phyloP scores from a whole-genome alignment of 2,329 filamentous ascomycete genomes.

The Colletotrichum magnum region DNA sequence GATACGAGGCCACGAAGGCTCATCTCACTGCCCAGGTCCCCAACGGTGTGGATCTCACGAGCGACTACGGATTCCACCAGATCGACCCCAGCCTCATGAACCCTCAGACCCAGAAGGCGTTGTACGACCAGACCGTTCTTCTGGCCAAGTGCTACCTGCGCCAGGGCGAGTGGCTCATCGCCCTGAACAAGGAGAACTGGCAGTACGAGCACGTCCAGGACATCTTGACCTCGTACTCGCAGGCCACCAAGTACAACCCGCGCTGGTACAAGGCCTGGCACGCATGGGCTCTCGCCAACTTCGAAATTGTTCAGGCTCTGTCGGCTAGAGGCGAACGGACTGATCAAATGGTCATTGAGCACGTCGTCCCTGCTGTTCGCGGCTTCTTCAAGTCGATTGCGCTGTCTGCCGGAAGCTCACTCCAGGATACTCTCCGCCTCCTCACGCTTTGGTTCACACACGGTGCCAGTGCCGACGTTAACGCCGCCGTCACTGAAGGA shows the following conservation, averaged over 20 bases:
- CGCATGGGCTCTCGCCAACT: conserved; percentile 97
- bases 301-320: conserved; percentile 93
- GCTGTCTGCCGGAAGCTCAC: conserved; percentile 88
- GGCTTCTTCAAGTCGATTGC: conserved; percentile 99
- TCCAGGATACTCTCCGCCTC: conserved; percentile 94
- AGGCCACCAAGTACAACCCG: conserved; percentile 93
- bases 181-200: conserved; percentile 90
- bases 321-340: conserved; percentile 68
- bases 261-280: conserved; percentile 99
- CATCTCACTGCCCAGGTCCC: conserved; percentile 64
- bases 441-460: conserved; percentile 97
- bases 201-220: conserved; percentile 87
- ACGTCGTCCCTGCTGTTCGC: conserved; percentile 93
- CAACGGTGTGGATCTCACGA: conserved; percentile 59
- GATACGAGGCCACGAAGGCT: conserved; percentile 66
- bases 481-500: conserved; percentile 88
- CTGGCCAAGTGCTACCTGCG: conserved; percentile 96
- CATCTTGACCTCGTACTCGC: conserved; percentile 89
- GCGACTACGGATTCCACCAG: conserved; percentile 65
- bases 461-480: conserved; percentile 90
- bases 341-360: conserved; percentile 81
- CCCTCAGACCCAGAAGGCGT: conserved; percentile 65
- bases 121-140: conserved; percentile 76
- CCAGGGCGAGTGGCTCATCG: conserved; percentile 95
- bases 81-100: conserved; percentile 61